phyloP scores from a whole-genome alignment of 176 grass and related monocot genomes.

The Avena sativa region DNA sequence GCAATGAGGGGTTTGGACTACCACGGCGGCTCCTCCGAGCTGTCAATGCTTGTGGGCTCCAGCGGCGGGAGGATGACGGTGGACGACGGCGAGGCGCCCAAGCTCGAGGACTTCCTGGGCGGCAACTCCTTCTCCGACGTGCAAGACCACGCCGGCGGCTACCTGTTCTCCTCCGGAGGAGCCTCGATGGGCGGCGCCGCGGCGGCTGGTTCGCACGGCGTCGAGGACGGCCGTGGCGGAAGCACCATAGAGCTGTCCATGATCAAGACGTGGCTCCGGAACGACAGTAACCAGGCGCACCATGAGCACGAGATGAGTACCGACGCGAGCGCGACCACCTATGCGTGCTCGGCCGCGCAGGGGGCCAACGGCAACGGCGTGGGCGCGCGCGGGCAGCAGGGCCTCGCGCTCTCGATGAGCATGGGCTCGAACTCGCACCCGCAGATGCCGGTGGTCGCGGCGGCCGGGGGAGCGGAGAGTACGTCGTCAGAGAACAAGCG shows the following conservation, averaged over 20 bases:
- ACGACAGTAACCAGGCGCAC: conserved; percentile 56
- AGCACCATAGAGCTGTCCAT: conserved; percentile 87
- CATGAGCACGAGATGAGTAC: conserved; percentile 61
- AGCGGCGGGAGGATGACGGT: conserved; percentile 59
- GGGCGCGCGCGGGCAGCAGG: conserved; percentile 64
- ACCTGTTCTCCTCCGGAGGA: conserved; percentile 59
- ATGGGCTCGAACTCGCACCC: conserved; percentile 61
- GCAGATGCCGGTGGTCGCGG: conserved; percentile 31
- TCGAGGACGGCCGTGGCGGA: conserved; percentile 46
- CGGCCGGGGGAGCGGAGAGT: conserved; percentile 50
- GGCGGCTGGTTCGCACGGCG: neutral
- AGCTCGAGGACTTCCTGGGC: conserved; percentile 97
- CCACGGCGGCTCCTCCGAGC: conserved; percentile 76
- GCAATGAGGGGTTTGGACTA: conserved; percentile 79
- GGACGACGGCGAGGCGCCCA: conserved; percentile 67
- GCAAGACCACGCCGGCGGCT: conserved; percentile 67
- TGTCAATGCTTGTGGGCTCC: conserved; percentile 95
- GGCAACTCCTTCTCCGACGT: conserved; percentile 83
- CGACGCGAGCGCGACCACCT: conserved; percentile 65
- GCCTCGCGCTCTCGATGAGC: conserved; percentile 93
- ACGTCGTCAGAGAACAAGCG: conserved; percentile 75
- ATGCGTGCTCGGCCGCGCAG: conserved; percentile 44
- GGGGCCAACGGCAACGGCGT: conserved; percentile 40
- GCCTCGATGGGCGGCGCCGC: conserved; percentile 49
- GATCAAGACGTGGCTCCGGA: conserved; percentile 96